Percentiles rank a stretch among this genome's conserved stretches.
phyloP scores from a whole-genome alignment of 768 basidiomycete genomes.

The Hemileccinum rubropunctum region DNA sequence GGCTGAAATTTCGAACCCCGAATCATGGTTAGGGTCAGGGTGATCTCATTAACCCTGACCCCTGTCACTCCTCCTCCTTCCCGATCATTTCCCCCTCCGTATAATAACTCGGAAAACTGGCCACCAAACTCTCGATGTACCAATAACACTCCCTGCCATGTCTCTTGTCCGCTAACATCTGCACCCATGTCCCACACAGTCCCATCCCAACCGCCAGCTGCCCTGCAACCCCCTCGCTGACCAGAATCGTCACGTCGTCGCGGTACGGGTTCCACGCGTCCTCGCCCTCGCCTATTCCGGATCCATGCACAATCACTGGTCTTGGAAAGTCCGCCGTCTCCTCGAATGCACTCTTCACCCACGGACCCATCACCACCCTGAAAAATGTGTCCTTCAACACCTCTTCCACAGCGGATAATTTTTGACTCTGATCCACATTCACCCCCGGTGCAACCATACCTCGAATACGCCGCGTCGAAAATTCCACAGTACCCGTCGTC shows the following conservation, averaged over 20 bases:
- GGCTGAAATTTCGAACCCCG: constrained; percentile 27
- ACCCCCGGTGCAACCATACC: constrained; percentile 38
- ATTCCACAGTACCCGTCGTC: constrained; percentile 60
- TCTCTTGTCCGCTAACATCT: constrained; percentile 20
- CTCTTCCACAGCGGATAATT: constrained; percentile 36
- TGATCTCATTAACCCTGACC: constrained; percentile 15
- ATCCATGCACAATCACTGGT: constrained; percentile 33
- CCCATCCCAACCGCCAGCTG: constrained; percentile 30
- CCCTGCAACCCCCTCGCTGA: constrained; percentile 15
- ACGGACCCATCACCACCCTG: constrained; percentile 51
- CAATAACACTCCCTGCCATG: constrained; percentile 38
- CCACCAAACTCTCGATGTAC: constrained; percentile 55
- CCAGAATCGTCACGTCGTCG: constrained; percentile 30
- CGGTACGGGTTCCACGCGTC: constrained; percentile 38
- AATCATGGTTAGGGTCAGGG: constrained; percentile 26
- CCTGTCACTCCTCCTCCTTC: neutral
- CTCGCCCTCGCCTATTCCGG: constrained; percentile 7
- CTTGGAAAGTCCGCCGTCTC: constrained; percentile 34
- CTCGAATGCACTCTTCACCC: constrained; percentile 35
- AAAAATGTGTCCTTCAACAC: constrained; percentile 42
- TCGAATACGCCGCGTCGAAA: constrained; percentile 56
- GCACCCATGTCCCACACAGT: constrained; percentile 35
- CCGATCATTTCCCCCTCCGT: constrained; percentile 13
- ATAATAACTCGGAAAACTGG: constrained; percentile 52
- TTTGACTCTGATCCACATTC: neutral